These are phyloP conservation scores for Tuctoria greenei DNA, from an alignment of 176 grass and related monocot genomes.

Conservation along the genomic window DNA sequence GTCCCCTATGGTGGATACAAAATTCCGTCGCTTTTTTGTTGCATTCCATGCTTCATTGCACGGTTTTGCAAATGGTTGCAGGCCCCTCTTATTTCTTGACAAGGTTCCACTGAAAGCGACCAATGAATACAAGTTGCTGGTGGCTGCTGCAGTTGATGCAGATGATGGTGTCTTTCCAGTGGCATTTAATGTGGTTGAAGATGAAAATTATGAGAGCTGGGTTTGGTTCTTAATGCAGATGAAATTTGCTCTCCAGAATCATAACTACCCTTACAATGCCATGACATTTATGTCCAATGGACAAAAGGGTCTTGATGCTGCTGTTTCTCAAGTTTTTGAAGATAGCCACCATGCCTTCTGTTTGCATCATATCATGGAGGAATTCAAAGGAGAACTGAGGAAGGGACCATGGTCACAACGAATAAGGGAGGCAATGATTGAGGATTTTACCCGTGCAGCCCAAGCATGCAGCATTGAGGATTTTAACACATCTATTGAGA, in stretches of 20 bases:
- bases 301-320: conserved; percentile 82
- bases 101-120: conserved; percentile 87
- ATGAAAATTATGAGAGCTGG: conserved; percentile 92
- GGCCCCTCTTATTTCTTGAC: conserved; percentile 91
- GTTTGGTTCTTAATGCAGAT: conserved; percentile 91
- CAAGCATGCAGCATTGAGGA: conserved; percentile 84
- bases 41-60: conserved; percentile 94
- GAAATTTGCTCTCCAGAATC: conserved; percentile 71
- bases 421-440: conserved; percentile 77
- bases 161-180: conserved; percentile 89
- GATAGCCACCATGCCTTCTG: conserved; percentile 78
- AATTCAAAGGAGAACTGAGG: conserved; percentile 82
- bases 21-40: conserved; percentile 92
- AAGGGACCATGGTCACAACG: conserved; percentile 83
- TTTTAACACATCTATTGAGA: conserved; percentile 85
- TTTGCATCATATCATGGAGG: conserved; percentile 86
- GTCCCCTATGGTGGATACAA: conserved; percentile 70
- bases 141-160: conserved; percentile 83
- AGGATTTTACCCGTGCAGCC: conserved; percentile 89
- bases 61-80: conserved; percentile 80
- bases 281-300: conserved; percentile 88
- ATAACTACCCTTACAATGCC: conserved; percentile 39
- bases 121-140: conserved; percentile 83
- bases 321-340: conserved; percentile 84
- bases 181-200: conserved; percentile 90